phyloP scores from a whole-genome alignment of 192 early-diverging fungal species.

The Linnemannia schmuckeri region DNA sequence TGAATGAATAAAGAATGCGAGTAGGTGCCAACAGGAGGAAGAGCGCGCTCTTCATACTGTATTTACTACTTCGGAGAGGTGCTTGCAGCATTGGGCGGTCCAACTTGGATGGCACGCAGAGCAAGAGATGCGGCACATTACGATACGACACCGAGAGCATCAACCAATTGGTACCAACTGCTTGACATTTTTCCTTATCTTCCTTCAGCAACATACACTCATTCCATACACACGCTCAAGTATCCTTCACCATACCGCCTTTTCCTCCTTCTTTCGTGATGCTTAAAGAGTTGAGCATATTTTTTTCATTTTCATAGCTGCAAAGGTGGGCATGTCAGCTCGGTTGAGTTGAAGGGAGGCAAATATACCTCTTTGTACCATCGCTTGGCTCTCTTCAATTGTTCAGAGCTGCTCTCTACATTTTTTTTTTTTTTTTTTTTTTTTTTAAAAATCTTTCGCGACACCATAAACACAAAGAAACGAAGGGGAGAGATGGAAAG shows the following conservation, averaged over 20 bases:
- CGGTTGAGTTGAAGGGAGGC: conserved; percentile 1
- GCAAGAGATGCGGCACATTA: conserved; percentile 2
- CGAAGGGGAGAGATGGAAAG: neutral
- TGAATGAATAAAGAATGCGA: neutral
- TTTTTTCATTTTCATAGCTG: neutral
- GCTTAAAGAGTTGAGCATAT: neutral
- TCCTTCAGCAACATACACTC: neutral
- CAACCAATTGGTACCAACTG: neutral
- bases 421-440: conserved; percentile 29
- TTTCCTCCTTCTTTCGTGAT: conserved; percentile 6
- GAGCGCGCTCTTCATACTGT: neutral
- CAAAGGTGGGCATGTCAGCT: neutral
- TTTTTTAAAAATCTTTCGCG: conserved; percentile 7
- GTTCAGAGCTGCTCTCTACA: conserved; percentile 51
- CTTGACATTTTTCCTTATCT: neutral
- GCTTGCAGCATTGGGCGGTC: neutral
- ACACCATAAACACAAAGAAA: neutral
- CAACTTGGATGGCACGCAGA: neutral
- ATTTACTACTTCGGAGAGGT: neutral
- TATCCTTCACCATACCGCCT: neutral
- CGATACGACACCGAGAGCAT: neutral
- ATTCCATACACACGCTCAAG: neutral
- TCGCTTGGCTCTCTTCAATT: conserved; percentile 29
- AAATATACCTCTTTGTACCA: conserved; percentile 2
- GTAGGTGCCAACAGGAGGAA: neutral